These are phyloP conservation scores for Mimosa pudica DNA, from an alignment of 306 rosid species.

Conservation along the genomic window DNA sequence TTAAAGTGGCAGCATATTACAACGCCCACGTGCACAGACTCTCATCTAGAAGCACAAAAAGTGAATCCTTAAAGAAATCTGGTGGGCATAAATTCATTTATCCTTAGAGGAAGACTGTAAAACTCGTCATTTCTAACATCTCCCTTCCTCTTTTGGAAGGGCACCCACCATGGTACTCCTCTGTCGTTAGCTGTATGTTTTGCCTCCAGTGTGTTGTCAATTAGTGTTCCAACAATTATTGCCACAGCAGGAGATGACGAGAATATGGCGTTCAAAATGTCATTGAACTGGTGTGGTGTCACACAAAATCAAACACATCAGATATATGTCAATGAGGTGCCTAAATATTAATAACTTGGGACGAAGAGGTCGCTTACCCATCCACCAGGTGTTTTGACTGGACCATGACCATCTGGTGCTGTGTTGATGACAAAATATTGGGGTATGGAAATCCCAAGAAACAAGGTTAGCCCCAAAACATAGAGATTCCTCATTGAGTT, in stretches of 20 bases:
- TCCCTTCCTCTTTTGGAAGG: constrained; percentile 78
- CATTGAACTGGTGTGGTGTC: constrained; percentile 63
- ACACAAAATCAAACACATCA: constrained; percentile 19
- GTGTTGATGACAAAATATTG: constrained; percentile 78
- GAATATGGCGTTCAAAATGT: constrained; percentile 84
- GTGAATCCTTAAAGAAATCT: constrained; percentile 50
- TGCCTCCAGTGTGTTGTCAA: constrained; percentile 82
- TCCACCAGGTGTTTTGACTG: constrained; percentile 71
- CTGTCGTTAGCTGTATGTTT: constrained; percentile 49
- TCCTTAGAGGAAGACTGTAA: constrained; percentile 66
- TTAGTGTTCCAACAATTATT: constrained; percentile 73
- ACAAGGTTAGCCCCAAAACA: constrained; percentile 75
- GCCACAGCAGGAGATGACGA: constrained; percentile 88
- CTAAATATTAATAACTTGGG: not conserved
- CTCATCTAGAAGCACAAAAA: constrained; percentile 1
- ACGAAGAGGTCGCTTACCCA: constrained; percentile 68
- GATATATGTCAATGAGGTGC: not conserved
- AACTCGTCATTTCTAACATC: constrained; percentile 79
- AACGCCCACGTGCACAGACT: constrained; percentile 6
- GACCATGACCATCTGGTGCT: constrained; percentile 73
- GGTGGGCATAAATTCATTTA: constrained; percentile 63
- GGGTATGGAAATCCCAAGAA: constrained; percentile 86
- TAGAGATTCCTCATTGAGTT: constrained; percentile 89
- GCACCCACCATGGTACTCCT: constrained; percentile 87
- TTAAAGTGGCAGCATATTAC: constrained; percentile 28